Evolutionary conservation across 257 asterid species (phyloP), one percentile per base, ranked within the genome.

Genomic region (Fraxinus quadrangulata): DNA sequence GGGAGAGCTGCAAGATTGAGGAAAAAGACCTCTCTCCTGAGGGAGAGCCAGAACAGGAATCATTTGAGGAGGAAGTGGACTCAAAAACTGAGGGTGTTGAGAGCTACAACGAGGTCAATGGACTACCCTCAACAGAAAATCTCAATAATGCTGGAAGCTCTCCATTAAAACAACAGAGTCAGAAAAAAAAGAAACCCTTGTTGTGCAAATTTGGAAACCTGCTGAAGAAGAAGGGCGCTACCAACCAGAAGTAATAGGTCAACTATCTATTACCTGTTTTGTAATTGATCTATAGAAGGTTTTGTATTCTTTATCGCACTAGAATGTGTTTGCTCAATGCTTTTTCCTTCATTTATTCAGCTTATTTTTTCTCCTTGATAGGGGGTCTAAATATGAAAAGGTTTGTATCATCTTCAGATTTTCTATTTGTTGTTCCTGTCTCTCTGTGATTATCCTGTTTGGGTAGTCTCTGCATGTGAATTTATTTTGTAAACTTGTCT

Each of bases 151-250:
- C 89, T 73, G 89, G 77, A 71, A 88, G 78, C 78, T 89, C 92
- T 2, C 28, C 28, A 2, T 51, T 79, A 30, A 89, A 88, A 87
- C 87, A 88, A 79, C 86, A 75, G 59, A 81, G 86, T 73, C 91
- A 82, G 85, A 93, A 91, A 88, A 93, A 93, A 92, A 93, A 93
- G 92, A 96, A 89, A 76, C 90, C 97, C 17, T 84, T 96, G 87
- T 86, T 96, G 82, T 84, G 84, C 17, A 96, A 96, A 82, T 92
- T 96, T 75, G 98, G 98, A 78, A 91, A 79, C 84, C 84, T 96
- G 66, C 88, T 96, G 75, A 93, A 90, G 97, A 96, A 96, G 93
- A 96, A 92, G 84, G 72, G 89, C 78, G 70, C 84, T 23, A 81
- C 82, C 80, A 90, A 26, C 84, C 92, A 80, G 78, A 94, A 92